Base-by-base conservation (phyloP, 1,284 basidiomycete genomes). In the Ganoderma lingzhi region DNA sequence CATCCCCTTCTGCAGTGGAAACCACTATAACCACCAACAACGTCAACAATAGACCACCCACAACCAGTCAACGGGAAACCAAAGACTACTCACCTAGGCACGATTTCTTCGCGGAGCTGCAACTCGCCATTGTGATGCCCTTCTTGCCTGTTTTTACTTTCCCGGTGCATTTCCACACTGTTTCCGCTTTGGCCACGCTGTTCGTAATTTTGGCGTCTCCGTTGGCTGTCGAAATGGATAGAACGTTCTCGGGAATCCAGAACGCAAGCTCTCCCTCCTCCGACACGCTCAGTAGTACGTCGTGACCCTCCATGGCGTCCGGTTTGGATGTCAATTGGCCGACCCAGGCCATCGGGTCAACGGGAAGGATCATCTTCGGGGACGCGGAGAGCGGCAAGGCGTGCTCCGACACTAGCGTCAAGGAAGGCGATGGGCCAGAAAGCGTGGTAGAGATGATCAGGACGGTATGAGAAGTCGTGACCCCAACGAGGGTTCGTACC, bases 261-360 rank as follows among this genome's bases (percentile, higher is more conserved):
- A 96, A 97, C 42, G 90, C 89, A 28, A 97, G 82, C 68, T 93
- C 90, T 0, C 95, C 95, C 0, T 84, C 80, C 39, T 86, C 84
- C 0, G 92, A 91, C 23, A 96, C 86, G 65, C 93, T 96, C 42
- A 96, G 82, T 9, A 97, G 82, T 62, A 92, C 89, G 76, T 96
- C 95, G 69, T 90, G 92, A 58, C 84, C 84, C 45, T 81, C 81
- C 78, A 83, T 83, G 72, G 64, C 51, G 75, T 75, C 14, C 72
- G 77, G 67, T 75, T 74, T 58, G 63, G 78, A 69, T 65, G 77
- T 79, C 77, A 80, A 75, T 78, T 81, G 76, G 75, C 83, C 76
- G 75, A 89, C 84, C 95, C 95, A 96, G 14, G 92, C 93, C 96
- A 96, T 96, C 0, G 95, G 95, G 79, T 97, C 95, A 4, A 97